Evolutionary conservation across 345 rosid genomes (phyloP).

Genomic region (Kernera saxatilis): DNA sequence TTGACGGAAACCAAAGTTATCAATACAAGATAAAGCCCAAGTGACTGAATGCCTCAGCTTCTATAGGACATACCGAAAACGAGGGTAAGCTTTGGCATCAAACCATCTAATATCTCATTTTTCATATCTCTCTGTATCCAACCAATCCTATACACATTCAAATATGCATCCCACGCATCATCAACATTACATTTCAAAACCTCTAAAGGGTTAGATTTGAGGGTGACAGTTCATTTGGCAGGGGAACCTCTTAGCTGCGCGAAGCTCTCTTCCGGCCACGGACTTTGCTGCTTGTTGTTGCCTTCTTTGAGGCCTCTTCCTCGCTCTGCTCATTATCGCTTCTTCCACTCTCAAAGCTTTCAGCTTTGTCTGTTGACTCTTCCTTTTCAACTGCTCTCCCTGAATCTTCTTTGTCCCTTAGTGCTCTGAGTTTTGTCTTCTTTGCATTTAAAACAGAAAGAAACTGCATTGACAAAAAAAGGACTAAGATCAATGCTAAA

Average conservation of each 20-base stretch:
- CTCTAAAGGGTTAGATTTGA: too few species aligned
- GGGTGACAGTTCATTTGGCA: too few species aligned
- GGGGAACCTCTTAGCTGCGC: not conserved
- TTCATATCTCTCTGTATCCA: too few species aligned
- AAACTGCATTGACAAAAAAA: slow-evolving; percentile 39
- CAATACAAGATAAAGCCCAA: too few species aligned
- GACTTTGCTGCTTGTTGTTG: slow-evolving; percentile 31
- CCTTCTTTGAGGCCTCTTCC: slow-evolving; percentile 37
- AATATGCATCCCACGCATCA: too few species aligned
- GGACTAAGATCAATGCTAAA: not conserved
- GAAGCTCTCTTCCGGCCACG: slow-evolving; percentile 42
- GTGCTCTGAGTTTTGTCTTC: slow-evolving; percentile 79
- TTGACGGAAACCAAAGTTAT: too few species aligned
- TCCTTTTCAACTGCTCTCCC: slow-evolving; percentile 39
- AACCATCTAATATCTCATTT: too few species aligned
- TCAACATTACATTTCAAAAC: too few species aligned
- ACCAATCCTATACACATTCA: too few species aligned
- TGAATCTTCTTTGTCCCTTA: slow-evolving; percentile 53
- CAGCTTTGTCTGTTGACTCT: slow-evolving; percentile 58
- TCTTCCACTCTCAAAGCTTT: slow-evolving; percentile 49
- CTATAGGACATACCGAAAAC: too few species aligned
- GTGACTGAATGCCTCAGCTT: too few species aligned
- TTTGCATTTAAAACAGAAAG: slow-evolving; percentile 66
- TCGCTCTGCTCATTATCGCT: slow-evolving; percentile 34
- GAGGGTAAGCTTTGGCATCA: too few species aligned